Evolutionary conservation across 495 filamentous ascomycete genomes (phyloP), one percentile per base, ranked within the genome.

Genomic region (Polyplosphaeria fusca): DNA sequence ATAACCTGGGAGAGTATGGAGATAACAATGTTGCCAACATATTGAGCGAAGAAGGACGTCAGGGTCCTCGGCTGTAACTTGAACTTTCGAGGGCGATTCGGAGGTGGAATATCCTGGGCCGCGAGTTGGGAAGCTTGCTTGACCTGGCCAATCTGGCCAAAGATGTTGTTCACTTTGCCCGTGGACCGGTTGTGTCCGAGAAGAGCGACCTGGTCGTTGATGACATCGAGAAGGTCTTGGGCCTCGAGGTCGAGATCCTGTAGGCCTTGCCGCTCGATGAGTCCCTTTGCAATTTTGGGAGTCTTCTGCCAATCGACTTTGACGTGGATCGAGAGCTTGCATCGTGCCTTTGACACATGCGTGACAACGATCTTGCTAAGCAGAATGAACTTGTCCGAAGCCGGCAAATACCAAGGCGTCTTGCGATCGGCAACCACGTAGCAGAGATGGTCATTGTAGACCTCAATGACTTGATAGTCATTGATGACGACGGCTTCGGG

Each of bases 321-420:
- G 24, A 83, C 90, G 71, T 86, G 96, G 44, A 98, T 82, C 18
- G 90, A 83, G 38, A 98, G 79, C 70, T 92, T 96, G 69, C 90
- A 91, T 68, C 87, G 91, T 14, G 88, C 90, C 69, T 96, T 96
- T 14, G 88, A 82, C 49, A 91, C 78, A 67, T 96, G 89, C 9
- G 93, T 96, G 55, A 98, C 95, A 43, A 95, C 89, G 49, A 96
- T 82, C 73, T 96, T 96, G 58, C 82, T 91, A 26, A 92, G 82
- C 27, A 97, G 76, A 64, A 86, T 84, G 72, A 96, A 96, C 23
- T 82, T 78, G 28, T 87, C 79, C 42, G 79, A 76, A 68, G 88
- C 80, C 1, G 94, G 93, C 16, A 97, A 79, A 74, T 95, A 88
- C 89, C 90, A 96, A 0, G 92, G 91, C 0, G 82, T 87, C 64